phyloP scores from a whole-genome alignment of 805 yeast genomes.

The Yamadazyma paraphyllophila region DNA sequence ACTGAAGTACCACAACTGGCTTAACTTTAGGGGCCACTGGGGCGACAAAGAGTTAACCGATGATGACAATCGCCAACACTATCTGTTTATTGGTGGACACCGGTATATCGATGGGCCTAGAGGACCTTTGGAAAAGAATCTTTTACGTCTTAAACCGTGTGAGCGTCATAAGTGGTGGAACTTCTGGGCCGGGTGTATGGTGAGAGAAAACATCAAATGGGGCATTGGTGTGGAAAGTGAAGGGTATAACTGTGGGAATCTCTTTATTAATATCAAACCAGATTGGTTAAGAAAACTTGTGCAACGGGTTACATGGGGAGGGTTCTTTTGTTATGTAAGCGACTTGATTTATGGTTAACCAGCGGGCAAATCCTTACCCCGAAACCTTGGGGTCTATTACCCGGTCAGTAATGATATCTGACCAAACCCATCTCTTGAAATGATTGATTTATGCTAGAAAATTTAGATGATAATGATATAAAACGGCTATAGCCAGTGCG shows the following conservation, averaged over 20 bases:
- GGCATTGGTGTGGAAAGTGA: conserved; percentile 90
- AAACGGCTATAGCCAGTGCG: background rate
- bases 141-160: conserved; percentile 69
- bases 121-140: conserved; percentile 83
- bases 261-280: conserved; percentile 55
- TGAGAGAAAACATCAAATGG: conserved; percentile 67
- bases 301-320: conserved; percentile 58
- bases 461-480: background rate
- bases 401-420: too few relatives aligned
- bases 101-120: conserved; percentile 88
- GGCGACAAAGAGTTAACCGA: conserved; percentile 74
- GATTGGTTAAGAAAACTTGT: conserved; percentile 46
- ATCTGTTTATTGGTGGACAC: conserved; percentile 85
- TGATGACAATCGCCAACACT: conserved; percentile 74
- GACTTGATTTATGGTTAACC: conserved; percentile 47
- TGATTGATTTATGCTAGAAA: too few relatives aligned
- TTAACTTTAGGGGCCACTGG: conserved; percentile 82
- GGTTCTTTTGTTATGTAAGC: conserved; percentile 54
- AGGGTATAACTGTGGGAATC: conserved; percentile 76
- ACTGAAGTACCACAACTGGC: conserved; percentile 65
- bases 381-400: too few relatives aligned
- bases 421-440: too few relatives aligned
- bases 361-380: too few relatives aligned
- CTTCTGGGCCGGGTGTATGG: conserved; percentile 76
- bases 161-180: conserved; percentile 94